Conservation (phyloP, 2,329 filamentous ascomycete species). For the Alternaria consortialis region DNA sequence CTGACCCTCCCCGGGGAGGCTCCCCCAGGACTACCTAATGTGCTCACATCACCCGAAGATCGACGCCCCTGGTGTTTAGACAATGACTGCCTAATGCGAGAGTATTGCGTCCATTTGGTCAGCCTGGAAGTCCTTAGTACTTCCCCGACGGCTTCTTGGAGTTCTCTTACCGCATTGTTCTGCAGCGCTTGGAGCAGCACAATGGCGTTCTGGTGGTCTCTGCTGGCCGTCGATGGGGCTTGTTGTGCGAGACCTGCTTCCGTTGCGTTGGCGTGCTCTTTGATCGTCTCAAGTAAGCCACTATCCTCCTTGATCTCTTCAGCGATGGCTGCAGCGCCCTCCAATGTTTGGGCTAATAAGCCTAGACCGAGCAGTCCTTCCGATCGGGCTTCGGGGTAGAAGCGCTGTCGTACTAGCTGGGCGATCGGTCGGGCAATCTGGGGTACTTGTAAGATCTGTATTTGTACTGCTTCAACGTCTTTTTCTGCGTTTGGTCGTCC, state of each 20-base stretch:
- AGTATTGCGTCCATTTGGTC: constrained; percentile 34
- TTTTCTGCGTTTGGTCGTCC: constrained; percentile 31
- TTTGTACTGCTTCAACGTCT: constrained; percentile 33
- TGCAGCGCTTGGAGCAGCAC: constrained; percentile 47
- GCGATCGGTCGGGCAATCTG: constrained; percentile 44
- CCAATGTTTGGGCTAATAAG: constrained; percentile 42
- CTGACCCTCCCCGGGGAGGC: constrained; percentile 15
- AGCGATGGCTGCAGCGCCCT: constrained; percentile 41
- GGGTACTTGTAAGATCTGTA: constrained; percentile 40
- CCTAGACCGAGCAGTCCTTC: constrained; percentile 49
- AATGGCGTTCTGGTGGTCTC: constrained; percentile 49
- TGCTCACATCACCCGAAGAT: constrained; percentile 11
- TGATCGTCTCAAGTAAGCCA: constrained; percentile 44
- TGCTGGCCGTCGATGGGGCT: constrained; percentile 30
- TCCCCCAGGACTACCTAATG: constrained; percentile 6
- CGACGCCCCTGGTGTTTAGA: constrained; percentile 36
- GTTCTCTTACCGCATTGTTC: constrained; percentile 44
- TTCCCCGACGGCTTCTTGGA: constrained; percentile 9
- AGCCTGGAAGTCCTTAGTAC: constrained; percentile 30
- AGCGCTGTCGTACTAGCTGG: constrained; percentile 46
- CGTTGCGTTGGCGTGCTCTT: constrained; percentile 43
- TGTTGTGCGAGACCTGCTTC: constrained; percentile 35
- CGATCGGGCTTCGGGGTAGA: constrained; percentile 47
- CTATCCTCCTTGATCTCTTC: constrained; percentile 40
- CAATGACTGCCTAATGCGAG: constrained; percentile 29